Evolutionary conservation across 1,139 yeast species (phyloP), one percentile per base, ranked within the genome.

Genomic region (Ogataea hybrid): DNA sequence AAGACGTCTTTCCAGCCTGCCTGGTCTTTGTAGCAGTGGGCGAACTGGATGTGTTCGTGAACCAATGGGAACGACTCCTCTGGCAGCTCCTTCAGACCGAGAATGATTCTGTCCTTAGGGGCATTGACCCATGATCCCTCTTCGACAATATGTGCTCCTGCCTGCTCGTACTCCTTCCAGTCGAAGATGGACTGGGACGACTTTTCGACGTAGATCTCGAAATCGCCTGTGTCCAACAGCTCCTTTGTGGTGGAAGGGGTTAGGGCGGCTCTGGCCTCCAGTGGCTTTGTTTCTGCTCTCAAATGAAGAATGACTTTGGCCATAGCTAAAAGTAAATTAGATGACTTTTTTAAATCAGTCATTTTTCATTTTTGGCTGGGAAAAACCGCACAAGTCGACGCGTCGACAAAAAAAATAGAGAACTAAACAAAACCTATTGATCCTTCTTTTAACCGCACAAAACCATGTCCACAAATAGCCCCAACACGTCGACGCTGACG

Each of bases 11-110:
- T 71, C 98, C 99, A 92, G 39, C 99, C 99, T 49, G 71, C 96
- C 70, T 92, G 98, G 67, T 90, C 79, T 73, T 92, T 94, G 71
- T 90, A 94, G 70, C 98, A 94, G 68, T 92, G 99, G 38, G 98
- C 98, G 70, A 92, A 92, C 69, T 90, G 97, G 51, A 92, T 87
- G 67, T 94, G 98, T 65, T 90, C 95, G 64, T 94, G 97, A 40
- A 84, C 77, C 51, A 92, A 75, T 28, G 98, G 98, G 77, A 90
- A 92, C 27, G 81, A 72, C 56, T 90, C 97, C 68, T 90, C 97
- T 28, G 96, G 97, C 62, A 92, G 75, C 67, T 92, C 98, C 70
- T 92, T 92, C 68, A 94, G 79, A 2, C 98, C 99, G 57, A 86
- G 73, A 53, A 94, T 86, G 48, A 90, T 79, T 63, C 97, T 78